Base-by-base conservation (phyloP, 2,329 filamentous ascomycete species). In the Trichoderma arundinaceum region DNA sequence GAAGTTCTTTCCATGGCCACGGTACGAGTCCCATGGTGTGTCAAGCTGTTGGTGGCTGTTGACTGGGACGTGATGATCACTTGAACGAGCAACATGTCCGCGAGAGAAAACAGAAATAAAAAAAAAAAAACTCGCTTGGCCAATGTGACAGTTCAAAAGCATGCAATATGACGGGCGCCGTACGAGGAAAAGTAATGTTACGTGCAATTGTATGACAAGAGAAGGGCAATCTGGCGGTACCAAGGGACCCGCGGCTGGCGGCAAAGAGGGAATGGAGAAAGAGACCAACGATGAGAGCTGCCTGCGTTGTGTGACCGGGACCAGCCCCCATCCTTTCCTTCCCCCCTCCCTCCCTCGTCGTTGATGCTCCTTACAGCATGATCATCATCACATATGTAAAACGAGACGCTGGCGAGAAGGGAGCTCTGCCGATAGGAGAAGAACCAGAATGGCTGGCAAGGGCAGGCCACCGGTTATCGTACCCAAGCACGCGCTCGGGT, bases 371-470 rank as follows among this genome's bases (percentile, higher is more conserved):
- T 48, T 61, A 64, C 66, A 58, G 54, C 41, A 49, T 62, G 57
- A 66, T 66, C 57, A 66, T 38, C 64, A 61, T 61, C 64, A 57
- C 64, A 66, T 66, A 62, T 38, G 32, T 44, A 61, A 56, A 58
- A 48, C 48, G 44, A 52, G 51, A 61, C 54, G 54, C 44, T 48
- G 65, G 39, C 54, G 19, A 48, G 32, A 49, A 57, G 28, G 64
- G 58, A 66, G 59, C 58, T 59, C 66, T 64, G 64, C 59, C 59
- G 66, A 64, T 60, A 66, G 48, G 64, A 66, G 64, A 44, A 43
- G 35, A n/a, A 17, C 22, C 22, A 41, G 13, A 46, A n/a, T 39
- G n/a, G 52, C 46, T 57, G 57, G 57, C 57, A 53, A 51, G 51
- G 57, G 43, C 46, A 33, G 41, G 46, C 46, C 15, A 57, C 51